A percentile compares a stretch with the other conserved stretches of the same genome.
Conservation (phyloP, 1,139 yeast species). For the Yamadazyma buinensis region DNA sequence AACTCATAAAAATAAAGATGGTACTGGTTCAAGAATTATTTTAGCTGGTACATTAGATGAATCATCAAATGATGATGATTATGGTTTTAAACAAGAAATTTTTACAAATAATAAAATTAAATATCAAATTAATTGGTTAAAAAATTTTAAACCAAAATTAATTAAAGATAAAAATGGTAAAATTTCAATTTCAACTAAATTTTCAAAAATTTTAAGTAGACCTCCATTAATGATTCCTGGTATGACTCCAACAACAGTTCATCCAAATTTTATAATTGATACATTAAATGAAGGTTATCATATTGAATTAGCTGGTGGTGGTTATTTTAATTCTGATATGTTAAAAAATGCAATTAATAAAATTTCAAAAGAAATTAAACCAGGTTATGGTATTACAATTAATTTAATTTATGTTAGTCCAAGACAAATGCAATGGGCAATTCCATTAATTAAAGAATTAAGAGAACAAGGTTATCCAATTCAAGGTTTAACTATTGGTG, state of each 20-base stretch:
- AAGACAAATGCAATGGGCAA: constrained; percentile 97
- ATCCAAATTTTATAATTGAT: constrained; percentile 90
- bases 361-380: constrained; percentile 60
- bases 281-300: constrained; percentile 95
- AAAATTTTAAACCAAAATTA: constrained; percentile 80
- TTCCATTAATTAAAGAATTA: constrained; percentile 86
- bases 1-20: constrained; percentile 96
- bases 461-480: constrained; percentile 93
- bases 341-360: constrained; percentile 75
- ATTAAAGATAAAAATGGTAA: constrained; percentile 70
- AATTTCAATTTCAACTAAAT: constrained; percentile 86
- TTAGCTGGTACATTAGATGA: constrained; percentile 85
- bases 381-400: constrained; percentile 88
- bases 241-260: constrained; percentile 98
- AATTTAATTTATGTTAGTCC: constrained; percentile 96
- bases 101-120: constrained; percentile 65
- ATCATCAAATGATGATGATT: constrained; percentile 61
- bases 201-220: constrained; percentile 86
- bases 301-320: constrained; percentile 98
- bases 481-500: constrained; percentile 95
- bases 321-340: constrained; percentile 72
- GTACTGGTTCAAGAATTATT: constrained; percentile 94
- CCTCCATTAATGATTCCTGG: constrained; percentile 98
- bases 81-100: constrained; percentile 93
- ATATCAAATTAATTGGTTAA: constrained; percentile 84